Evolutionary conservation across 495 filamentous ascomycete genomes (phyloP).

Genomic region (Trichoderma virens): DNA sequence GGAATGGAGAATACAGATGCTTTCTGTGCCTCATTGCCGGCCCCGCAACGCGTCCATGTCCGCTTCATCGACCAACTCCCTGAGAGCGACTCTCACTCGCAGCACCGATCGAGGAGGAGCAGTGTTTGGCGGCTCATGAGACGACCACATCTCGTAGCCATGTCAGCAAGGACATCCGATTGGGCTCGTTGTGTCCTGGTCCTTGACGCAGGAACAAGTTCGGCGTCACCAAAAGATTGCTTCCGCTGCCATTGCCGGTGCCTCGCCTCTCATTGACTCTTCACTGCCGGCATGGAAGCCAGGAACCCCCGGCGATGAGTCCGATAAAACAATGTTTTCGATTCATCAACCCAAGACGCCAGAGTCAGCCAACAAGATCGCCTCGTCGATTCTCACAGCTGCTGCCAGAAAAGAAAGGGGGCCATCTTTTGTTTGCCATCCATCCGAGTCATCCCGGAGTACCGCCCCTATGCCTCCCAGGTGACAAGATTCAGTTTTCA

Average conservation of each 20-base stretch:
- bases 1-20: background rate
- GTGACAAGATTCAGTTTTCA: no score
- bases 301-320: background rate
- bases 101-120: background rate
- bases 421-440: no score
- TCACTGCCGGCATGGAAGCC: background rate
- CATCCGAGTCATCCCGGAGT: no score
- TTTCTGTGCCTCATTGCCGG: background rate
- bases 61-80: background rate
- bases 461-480: no score
- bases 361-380: background rate
- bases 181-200: background rate
- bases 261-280: background rate
- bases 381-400: background rate
- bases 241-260: background rate
- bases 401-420: background rate
- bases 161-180: background rate
- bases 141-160: conserved; percentile 4
- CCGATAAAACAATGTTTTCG: conserved; percentile 8
- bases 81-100: background rate
- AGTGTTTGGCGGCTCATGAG: conserved; percentile 11
- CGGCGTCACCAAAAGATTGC: background rate
- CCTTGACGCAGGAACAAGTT: background rate
- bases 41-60: background rate
- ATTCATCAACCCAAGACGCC: conserved; percentile 7